phyloP scores from a whole-genome alignment of 2,329 filamentous ascomycete genomes.

The Emericellopsis cladophorae region DNA sequence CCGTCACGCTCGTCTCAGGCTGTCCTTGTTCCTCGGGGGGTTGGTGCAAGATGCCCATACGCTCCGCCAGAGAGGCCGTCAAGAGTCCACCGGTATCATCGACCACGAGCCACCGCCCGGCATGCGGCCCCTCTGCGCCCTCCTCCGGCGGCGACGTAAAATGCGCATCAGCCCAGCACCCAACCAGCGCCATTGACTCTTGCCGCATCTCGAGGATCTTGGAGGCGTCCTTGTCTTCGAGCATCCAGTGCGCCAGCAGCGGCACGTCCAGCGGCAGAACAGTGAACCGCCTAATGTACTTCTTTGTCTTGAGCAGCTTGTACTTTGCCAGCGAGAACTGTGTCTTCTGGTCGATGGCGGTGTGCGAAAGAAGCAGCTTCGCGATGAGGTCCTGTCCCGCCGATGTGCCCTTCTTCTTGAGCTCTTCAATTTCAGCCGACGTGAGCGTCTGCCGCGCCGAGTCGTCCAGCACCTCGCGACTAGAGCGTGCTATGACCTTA shows the following conservation, averaged over 20 bases:
- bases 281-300: slow-evolving; percentile 82
- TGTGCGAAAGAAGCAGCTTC: slow-evolving; percentile 84
- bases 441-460: slow-evolving; percentile 63
- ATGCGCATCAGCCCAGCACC: slow-evolving; percentile 85
- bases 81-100: slow-evolving; percentile 80
- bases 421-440: slow-evolving; percentile 62
- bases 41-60: slow-evolving; percentile 68
- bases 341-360: slow-evolving; percentile 86
- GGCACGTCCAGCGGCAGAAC: slow-evolving; percentile 73
- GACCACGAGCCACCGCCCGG: slow-evolving; percentile 61
- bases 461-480: slow-evolving; percentile 47
- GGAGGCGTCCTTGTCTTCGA: slow-evolving; percentile 66
- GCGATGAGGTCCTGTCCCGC: slow-evolving; percentile 83
- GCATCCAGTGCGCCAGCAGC: slow-evolving; percentile 61
- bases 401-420: slow-evolving; percentile 58
- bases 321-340: slow-evolving; percentile 91
- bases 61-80: slow-evolving; percentile 73
- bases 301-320: slow-evolving; percentile 84
- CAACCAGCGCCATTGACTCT: slow-evolving; percentile 69
- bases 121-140: slow-evolving; percentile 12
- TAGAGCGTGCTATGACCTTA: slow-evolving; percentile 37
- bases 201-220: slow-evolving; percentile 80
- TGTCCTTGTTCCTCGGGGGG: slow-evolving; percentile 10
- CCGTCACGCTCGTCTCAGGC: neutral
- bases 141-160: slow-evolving; percentile 27